Conservation (phyloP, 306 rosid genomes). For the Dryas alaskensis region DNA sequence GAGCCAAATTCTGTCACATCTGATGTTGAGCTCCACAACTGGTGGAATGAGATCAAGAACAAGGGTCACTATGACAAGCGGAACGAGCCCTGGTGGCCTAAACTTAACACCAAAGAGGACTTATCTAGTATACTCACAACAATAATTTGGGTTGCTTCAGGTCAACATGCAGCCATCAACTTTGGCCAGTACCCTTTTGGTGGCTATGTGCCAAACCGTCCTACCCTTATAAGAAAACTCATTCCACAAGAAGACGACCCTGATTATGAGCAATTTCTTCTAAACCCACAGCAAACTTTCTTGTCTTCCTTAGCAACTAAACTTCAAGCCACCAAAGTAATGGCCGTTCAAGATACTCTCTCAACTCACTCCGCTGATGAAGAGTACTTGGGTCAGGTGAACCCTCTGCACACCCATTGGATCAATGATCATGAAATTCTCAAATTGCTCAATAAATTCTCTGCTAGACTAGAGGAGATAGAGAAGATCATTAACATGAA, state of each 20-base stretch:
- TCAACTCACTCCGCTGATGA: constrained; percentile 93
- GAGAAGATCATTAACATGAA: constrained; percentile 68
- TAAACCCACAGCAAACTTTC: constrained; percentile 66
- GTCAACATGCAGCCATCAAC: constrained; percentile 93
- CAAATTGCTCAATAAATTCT: constrained; percentile 49
- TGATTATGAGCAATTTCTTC: constrained; percentile 60
- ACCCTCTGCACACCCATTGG: constrained; percentile 61
- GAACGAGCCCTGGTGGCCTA: constrained; percentile 94
- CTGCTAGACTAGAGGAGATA: constrained; percentile 61
- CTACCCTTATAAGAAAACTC: constrained; percentile 77
- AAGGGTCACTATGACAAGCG: constrained; percentile 84
- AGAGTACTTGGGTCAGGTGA: constrained; percentile 88
- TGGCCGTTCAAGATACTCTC: constrained; percentile 94
- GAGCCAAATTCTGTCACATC: constrained; percentile 57
- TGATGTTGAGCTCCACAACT: constrained; percentile 75
- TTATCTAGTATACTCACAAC: constrained; percentile 61
- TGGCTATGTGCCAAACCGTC: constrained; percentile 92
- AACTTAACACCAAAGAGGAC: constrained; percentile 65
- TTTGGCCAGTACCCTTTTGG: constrained; percentile 98
- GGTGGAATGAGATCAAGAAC: constrained; percentile 87
- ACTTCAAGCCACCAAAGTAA: constrained; percentile 97
- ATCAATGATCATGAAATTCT: constrained; percentile 53
- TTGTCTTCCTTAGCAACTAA: constrained; percentile 83
- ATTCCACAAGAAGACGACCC: constrained; percentile 67
- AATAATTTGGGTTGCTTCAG: constrained; percentile 90